Conservation (phyloP, 768 basidiomycete species). For the Suillus spraguei region DNA sequence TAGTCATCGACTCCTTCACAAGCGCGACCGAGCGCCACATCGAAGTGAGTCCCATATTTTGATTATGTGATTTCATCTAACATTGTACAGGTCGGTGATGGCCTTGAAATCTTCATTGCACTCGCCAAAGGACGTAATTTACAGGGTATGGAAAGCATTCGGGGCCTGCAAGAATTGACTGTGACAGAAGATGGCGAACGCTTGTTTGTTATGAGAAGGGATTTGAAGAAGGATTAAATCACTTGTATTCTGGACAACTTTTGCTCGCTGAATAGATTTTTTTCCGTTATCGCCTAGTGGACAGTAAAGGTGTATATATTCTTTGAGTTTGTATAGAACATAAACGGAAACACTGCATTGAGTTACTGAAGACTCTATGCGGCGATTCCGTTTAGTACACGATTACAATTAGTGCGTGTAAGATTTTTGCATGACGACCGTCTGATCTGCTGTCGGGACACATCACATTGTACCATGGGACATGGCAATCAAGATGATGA, state of each 20-base stretch:
- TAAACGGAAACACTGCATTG: background rate
- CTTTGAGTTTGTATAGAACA: background rate
- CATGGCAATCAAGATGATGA: background rate
- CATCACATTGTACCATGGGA: background rate
- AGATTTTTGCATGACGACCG: background rate
- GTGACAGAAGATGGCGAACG: conserved; percentile 66
- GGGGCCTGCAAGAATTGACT: conserved; percentile 66
- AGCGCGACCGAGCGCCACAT: conserved; percentile 98
- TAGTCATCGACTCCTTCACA: conserved; percentile 97
- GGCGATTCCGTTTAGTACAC: background rate
- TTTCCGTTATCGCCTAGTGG: background rate
- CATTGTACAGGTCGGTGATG: conserved; percentile 80
- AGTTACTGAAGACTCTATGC: background rate
- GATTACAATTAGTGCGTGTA: background rate
- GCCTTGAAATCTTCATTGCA: conserved; percentile 89
- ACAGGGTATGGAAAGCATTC: conserved; percentile 57
- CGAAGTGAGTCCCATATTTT: conserved; percentile 57
- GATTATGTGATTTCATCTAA: conserved; percentile 8
- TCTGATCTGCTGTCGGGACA: background rate
- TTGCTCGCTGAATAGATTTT: background rate
- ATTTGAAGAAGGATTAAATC: conserved; percentile 81
- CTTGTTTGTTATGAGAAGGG: conserved; percentile 73
- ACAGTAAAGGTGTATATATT: background rate
- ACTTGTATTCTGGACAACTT: conserved; percentile 9
- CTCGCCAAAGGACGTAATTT: conserved; percentile 67